phyloP scores from a whole-genome alignment of 306 rosid species.

The Astragalus glycyphyllos region DNA sequence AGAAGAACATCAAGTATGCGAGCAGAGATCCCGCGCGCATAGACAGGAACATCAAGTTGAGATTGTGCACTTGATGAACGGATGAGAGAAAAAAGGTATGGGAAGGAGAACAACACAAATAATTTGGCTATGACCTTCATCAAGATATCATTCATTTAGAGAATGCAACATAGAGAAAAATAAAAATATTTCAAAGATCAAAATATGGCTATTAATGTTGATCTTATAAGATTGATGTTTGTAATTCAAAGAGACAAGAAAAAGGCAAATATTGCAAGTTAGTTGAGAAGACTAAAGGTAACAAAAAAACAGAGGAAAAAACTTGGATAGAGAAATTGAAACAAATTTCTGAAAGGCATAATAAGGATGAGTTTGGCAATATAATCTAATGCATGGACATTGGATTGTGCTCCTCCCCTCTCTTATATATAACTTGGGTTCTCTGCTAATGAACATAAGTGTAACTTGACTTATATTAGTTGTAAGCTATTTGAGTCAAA shows the following conservation, averaged over 20 bases:
- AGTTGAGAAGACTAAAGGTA: not conserved
- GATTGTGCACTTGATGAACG: constrained; percentile 38
- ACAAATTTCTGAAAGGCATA: too few relatives aligned
- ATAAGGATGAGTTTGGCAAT: not conserved
- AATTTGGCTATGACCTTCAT: constrained; percentile 43
- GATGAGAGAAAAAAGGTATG: constrained; percentile 18
- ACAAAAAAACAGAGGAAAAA: not conserved
- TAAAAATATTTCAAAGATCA: not conserved
- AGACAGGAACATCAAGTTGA: constrained; percentile 1
- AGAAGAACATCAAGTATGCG: constrained; percentile 53
- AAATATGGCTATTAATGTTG: not conserved
- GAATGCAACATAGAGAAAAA: not conserved
- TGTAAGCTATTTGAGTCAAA: too few relatives aligned
- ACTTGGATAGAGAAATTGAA: too few relatives aligned
- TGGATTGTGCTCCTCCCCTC: too few relatives aligned
- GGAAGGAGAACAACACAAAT: constrained; percentile 19
- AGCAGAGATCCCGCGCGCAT: not conserved
- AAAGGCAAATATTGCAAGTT: not conserved
- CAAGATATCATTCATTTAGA: not conserved
- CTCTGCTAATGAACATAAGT: too few relatives aligned
- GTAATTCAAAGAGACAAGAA: not conserved
- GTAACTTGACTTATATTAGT: too few relatives aligned
- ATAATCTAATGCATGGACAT: not conserved
- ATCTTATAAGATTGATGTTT: too few relatives aligned
- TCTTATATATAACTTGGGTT: too few relatives aligned